Evolutionary conservation across 768 basidiomycete genomes (phyloP).

Genomic region (Pulveroboletus ravenelii): DNA sequence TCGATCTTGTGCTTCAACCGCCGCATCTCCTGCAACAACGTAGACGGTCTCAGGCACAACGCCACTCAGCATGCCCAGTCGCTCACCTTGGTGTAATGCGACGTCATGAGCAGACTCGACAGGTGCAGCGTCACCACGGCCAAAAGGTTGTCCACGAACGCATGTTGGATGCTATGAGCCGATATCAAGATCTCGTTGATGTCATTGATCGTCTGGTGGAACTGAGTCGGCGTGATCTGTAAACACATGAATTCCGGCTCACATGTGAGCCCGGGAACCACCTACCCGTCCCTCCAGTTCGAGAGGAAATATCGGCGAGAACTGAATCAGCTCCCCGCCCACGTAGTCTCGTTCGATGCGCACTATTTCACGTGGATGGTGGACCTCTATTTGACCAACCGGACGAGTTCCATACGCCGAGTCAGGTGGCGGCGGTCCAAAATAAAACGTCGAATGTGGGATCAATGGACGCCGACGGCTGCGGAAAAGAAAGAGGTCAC

Average conservation of each 20-base stretch:
- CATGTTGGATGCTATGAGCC: constrained; percentile 72
- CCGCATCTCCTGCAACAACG: constrained; percentile 62
- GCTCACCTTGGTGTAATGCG: constrained; percentile 80
- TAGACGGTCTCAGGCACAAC: constrained; percentile 3
- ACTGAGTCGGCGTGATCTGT: constrained; percentile 88
- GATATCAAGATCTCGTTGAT: constrained; percentile 86
- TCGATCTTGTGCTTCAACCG: constrained; percentile 60
- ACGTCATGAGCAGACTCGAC: constrained; percentile 58
- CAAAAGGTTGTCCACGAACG: constrained; percentile 74
- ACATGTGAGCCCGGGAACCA: constrained; percentile 3
- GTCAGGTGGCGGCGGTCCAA: constrained; percentile 71
- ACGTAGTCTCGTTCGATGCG: constrained; percentile 90
- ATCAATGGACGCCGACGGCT: constrained; percentile 44
- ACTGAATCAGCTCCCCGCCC: constrained; percentile 87
- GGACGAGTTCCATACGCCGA: constrained; percentile 79
- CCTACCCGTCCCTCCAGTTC: constrained; percentile 91
- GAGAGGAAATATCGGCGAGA: constrained; percentile 81
- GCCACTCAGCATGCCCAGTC: not conserved
- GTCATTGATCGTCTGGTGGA: constrained; percentile 83
- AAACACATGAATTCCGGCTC: not conserved
- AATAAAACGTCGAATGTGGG: constrained; percentile 81
- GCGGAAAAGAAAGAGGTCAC: constrained; percentile 21
- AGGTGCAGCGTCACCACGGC: constrained; percentile 79
- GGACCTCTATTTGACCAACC: constrained; percentile 79
- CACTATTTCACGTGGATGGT: constrained; percentile 89